Evolutionary conservation across 2,329 filamentous ascomycete species (phyloP), one percentile per base, ranked within the genome.

Genomic region (Colletotrichum karsti): DNA sequence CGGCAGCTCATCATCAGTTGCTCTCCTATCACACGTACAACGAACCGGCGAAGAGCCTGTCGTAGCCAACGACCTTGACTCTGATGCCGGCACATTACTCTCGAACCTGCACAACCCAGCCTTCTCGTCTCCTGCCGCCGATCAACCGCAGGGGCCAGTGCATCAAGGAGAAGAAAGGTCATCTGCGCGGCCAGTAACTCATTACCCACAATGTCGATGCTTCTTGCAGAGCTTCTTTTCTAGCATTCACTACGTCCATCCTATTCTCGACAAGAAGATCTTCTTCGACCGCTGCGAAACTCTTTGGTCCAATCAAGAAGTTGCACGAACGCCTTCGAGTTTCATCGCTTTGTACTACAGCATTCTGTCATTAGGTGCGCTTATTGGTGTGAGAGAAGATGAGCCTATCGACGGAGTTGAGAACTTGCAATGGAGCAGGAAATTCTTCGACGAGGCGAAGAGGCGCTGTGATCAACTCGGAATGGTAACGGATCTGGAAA

Each of bases 211-310:
- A 48, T 82, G 82, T 7, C 80, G 81, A 63, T 72, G 78, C 2
- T 85, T 85, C 35, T 75, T 85, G 56, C 80, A 83, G 66, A 79
- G 78, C 12, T 85, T 84, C 73, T 85, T 85, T 60, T 79, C 82
- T 12, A 84, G 81, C 35, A 78, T 85, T 5, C 83, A 85, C 67
- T 82, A 82, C 62, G 79, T 85, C 12, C 82, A 85, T 39, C 83
- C 83, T 0, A 78, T 85, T 4, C 78, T 85, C 20, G 82, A 85
- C 56, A 84, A 84, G 72, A 77, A 80, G 7, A 74, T 76, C 20
- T 85, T 85, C 37, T 70, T 83, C 4, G 63, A 76, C 39, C 78
- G 80, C 12, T 83, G 82, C 59, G 80, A 84, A 63, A 73, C 79
- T 20, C 72, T 84, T 1, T 84, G 82, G 83, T 77, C 81, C 18